Conservation (phyloP, 2,329 filamentous ascomycete genomes). For the Ascosphaera apis region DNA sequence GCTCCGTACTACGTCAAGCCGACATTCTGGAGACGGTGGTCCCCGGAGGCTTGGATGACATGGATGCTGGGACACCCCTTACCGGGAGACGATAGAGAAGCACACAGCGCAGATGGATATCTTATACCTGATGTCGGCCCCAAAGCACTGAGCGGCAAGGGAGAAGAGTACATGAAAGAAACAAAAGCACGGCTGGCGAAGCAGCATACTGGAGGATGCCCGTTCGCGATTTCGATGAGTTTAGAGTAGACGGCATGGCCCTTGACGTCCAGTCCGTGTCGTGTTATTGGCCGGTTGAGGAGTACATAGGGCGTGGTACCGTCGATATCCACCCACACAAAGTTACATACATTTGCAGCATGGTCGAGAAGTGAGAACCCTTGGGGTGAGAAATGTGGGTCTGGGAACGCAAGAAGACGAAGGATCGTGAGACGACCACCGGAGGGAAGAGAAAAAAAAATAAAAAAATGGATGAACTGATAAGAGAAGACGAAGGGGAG, state of each 20-base stretch:
- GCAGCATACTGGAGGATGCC: conserved; percentile 24
- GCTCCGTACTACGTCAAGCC: conserved; percentile 42
- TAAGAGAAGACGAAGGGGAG: no score
- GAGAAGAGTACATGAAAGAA: conserved; percentile 24
- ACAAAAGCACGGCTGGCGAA: conserved; percentile 16
- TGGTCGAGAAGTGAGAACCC: no score
- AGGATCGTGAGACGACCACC: no score
- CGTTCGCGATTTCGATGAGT: conserved; percentile 15
- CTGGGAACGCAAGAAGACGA: no score
- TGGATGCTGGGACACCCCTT: conserved; percentile 23
- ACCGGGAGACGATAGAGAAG: conserved; percentile 25
- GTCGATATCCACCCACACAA: no score
- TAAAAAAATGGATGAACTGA: no score
- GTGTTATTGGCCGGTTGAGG: no score
- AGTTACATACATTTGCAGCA: no score
- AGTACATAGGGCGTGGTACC: no score
- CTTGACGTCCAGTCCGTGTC: not conserved
- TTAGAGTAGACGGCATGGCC: not conserved
- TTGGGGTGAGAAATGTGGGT: no score
- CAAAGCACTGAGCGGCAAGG: conserved; percentile 27
- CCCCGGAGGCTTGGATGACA: conserved; percentile 29
- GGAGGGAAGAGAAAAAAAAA: no score
- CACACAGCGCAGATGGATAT: conserved; percentile 27
- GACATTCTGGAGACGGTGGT: conserved; percentile 40
- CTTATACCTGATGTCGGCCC: conserved; percentile 38